Base-by-base conservation (phyloP, 2,329 filamentous ascomycete genomes). In the Pseudogymnoascus sp. region DNA sequence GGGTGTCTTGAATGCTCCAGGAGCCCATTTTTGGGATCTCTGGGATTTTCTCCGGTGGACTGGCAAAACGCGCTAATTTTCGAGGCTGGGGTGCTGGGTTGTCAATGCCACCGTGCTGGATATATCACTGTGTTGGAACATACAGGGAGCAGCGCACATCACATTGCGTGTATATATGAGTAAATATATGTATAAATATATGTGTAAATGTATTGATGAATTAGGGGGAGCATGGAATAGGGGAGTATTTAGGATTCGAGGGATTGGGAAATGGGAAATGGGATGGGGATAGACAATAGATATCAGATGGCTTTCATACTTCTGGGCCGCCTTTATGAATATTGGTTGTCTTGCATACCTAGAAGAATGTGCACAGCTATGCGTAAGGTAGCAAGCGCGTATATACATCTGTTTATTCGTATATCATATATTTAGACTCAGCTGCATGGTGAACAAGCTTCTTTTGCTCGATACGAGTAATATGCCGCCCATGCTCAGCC, bases 51-150 rank as follows among this genome's bases (percentile, higher is more conserved):
- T 42, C 19, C 21, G 11, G 59, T 17, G 10, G 33, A 28, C 59
- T 40, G 33, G 33, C 11, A 42, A 61, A 61, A 61, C 59, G 59
- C 59, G 59, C 59, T 61, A 61, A 40, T 61, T 61, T 60, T 36
- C 59, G 33, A 61, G 33, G 59, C 59, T 61, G 59, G 19, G 28
- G n/a, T 11, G 59, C 19, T 61, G 59, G 33, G 9, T 21, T 38
- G 50, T 28, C 15, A 53, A 31, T 53, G 13, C 47, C 47, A 31
- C 47, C n/a, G 47, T 4, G 50, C 26, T 33, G 50, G 17, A 57
- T 33, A 53, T 53, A 57, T 57, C 28, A 33, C 50, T 57, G 50
- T 33, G 9, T 6, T 31, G 26, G n/a, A 33, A 57, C 5, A 31
- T 33, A 19, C 3, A 50, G 23, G 15, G 2, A 28, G 44, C 44